Evolutionary conservation across 345 rosid species (phyloP), one percentile per base, ranked within the genome.

Genomic region (Aquilaria sinensis): DNA sequence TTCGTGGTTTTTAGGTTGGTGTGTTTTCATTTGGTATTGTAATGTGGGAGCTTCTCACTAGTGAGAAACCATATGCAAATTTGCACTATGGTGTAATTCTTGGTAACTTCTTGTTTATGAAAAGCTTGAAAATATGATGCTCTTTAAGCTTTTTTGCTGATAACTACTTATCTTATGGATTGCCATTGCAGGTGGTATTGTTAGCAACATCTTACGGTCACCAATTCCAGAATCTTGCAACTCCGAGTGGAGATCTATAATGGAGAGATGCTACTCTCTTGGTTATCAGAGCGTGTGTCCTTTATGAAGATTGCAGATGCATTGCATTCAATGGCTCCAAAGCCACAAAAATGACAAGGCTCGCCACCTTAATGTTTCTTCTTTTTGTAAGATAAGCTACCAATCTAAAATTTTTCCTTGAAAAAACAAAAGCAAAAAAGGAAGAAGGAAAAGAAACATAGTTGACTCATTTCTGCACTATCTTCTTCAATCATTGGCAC

Each of bases 251-350:
- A 80, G 71, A 68, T 80, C 83, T 12, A 63, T 86, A 66, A 86
- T 83, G 87, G 93, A 86, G 69, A 78, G 89, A 56, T 86, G 93
- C 72, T 83, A 89, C 87, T 77, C 87, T 30, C 93, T 2, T 89
- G 83, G 52, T 85, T 83, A 50, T 57, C 78, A 12, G 89, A 81
- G 62, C 83, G 93, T 57, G 89, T 87, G 0, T 81, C 56, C 74
- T 86, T 83, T 78, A 81, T 84, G 0, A 78, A 69, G 52, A 72
- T 86, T 10, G 93, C 77, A 10, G 67, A 70, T 0, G 83, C 70
- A 45, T 68, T 86, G n/a, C 78, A 87, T 2, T 68, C 82, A 51
- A 74, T 86, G 78, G 73, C 83, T 11, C 51, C 78, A 1, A 83
- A 75, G 71, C 82, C 85, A 61, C 47, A 80, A 8, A 88, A 72